A percentile compares a stretch with the other conserved stretches of the same genome.
These are phyloP conservation scores for Phytopythium sindhum DNA, from an alignment of 352 stramenopile genomes.

Conservation along the genomic window DNA sequence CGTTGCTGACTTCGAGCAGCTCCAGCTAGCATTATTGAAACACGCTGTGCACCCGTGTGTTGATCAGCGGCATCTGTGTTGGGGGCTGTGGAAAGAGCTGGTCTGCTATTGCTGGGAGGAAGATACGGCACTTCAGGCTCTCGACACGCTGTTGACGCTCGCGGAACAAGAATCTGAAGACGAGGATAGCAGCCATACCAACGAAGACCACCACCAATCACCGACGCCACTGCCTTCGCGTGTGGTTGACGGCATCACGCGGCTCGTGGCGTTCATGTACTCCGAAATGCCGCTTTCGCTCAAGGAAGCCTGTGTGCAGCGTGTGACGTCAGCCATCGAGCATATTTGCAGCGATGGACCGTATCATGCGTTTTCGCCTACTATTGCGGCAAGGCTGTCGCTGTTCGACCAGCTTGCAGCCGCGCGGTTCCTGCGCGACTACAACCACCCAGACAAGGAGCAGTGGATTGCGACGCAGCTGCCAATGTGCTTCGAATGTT, in stretches of 20 bases:
- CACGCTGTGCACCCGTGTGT: conserved; percentile 47
- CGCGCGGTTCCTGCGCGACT: conserved; percentile 40
- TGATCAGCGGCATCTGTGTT: conserved; percentile 38
- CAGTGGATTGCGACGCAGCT: conserved; percentile 61
- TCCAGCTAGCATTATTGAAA: conserved; percentile 51
- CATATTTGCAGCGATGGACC: conserved; percentile 52
- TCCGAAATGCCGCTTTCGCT: conserved; percentile 28
- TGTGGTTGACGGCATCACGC: conserved; percentile 31
- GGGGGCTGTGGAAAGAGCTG: conserved; percentile 55
- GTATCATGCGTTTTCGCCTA: conserved; percentile 34
- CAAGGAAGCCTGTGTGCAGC: conserved; percentile 41
- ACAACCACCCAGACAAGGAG: conserved; percentile 40
- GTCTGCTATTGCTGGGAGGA: conserved; percentile 55
- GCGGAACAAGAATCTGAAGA: conserved; percentile 23
- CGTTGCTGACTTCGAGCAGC: conserved; percentile 20
- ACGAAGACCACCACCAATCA: not conserved
- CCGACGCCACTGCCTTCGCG: not conserved
- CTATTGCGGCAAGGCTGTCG: conserved; percentile 34
- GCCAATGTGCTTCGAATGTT: conserved; percentile 63
- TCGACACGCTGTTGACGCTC: conserved; percentile 37
- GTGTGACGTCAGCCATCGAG: conserved; percentile 41
- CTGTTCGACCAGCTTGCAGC: conserved; percentile 41
- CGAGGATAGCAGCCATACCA: not conserved
- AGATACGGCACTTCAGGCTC: conserved; percentile 13
- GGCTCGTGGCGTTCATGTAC: conserved; percentile 48